phyloP scores from a whole-genome alignment of 352 stramenopile genomes.

The Pythium pectinolyticum region DNA sequence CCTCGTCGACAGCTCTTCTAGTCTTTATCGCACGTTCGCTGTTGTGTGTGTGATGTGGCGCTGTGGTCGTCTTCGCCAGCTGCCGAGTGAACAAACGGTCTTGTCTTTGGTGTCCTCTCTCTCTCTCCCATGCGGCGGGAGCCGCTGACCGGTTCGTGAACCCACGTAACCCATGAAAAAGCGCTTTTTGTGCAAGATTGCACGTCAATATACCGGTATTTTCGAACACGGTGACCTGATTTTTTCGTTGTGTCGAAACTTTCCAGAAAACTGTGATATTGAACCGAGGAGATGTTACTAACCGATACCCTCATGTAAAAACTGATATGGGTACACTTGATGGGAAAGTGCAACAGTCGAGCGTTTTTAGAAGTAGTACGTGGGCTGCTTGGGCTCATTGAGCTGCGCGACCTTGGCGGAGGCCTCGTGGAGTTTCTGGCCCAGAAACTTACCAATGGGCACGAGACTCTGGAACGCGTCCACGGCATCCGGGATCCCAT shows the following conservation, averaged over 20 bases:
- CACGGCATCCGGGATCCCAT: constrained; percentile 1
- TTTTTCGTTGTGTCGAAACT: background rate
- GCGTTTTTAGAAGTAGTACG: constrained; percentile 25
- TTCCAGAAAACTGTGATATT: no score
- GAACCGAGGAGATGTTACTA: no score
- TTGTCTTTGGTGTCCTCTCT: background rate
- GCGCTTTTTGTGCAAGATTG: background rate
- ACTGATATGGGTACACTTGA: no score
- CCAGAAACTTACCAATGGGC: constrained; percentile 25
- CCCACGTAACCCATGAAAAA: constrained; percentile 2
- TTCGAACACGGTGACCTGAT: constrained; percentile 2
- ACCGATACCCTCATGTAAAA: no score
- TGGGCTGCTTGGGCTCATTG: constrained; percentile 19
- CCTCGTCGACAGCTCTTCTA: no score
- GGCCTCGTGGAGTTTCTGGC: constrained; percentile 25
- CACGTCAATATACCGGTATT: background rate
- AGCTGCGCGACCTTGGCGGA: constrained; percentile 13
- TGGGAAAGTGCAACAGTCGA: no score
- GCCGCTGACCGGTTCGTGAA: constrained; percentile 4
- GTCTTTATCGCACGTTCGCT: no score
- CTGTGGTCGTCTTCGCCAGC: constrained; percentile 1
- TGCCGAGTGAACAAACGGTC: background rate
- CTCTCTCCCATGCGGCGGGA: constrained; percentile 1
- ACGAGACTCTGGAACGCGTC: constrained; percentile 22
- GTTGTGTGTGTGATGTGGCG: background rate